Percentiles rank a stretch among this genome's conserved stretches.
Evolutionary conservation across 768 basidiomycete genomes (phyloP).

Genomic region (Leccinellum albellum): DNA sequence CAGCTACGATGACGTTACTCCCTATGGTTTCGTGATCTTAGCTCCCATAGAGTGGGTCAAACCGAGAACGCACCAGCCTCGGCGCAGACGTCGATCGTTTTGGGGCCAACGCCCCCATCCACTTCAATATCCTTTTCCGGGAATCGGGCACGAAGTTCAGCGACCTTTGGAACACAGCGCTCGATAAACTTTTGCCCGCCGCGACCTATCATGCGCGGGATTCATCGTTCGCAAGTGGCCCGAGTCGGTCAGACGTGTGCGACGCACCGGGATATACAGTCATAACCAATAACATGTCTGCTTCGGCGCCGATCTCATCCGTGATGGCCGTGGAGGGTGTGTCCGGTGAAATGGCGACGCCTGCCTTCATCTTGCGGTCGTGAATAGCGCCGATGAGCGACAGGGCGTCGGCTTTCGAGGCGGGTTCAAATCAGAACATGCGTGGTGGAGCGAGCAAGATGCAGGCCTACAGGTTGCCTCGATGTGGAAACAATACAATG

Average conservation of each 20-base stretch:
- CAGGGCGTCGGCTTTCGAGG: conserved; percentile 56
- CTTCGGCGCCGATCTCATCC: conserved; percentile 74
- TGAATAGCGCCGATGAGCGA: conserved; percentile 80
- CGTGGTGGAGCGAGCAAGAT: background rate
- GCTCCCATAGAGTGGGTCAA: background rate
- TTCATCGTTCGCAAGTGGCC: background rate
- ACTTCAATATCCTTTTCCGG: conserved; percentile 96
- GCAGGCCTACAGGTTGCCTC: conserved; percentile 77
- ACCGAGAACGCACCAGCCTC: conserved; percentile 61
- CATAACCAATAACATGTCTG: conserved; percentile 98
- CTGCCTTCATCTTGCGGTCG: conserved; percentile 84
- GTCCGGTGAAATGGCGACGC: conserved; percentile 94
- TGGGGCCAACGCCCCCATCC: conserved; percentile 94
- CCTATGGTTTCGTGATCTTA: conserved; percentile 43
- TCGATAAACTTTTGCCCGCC: conserved; percentile 97
- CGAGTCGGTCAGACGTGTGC: background rate
- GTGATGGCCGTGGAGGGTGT: conserved; percentile 88
- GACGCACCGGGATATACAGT: conserved; percentile 85
- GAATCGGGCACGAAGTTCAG: conserved; percentile 85
- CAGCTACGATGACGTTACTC: conserved; percentile 97
- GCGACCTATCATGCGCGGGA: conserved; percentile 46
- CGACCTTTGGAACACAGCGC: conserved; percentile 88
- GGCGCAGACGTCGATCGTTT: conserved; percentile 84
- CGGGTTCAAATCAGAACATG: conserved; percentile 13
- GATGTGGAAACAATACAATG: conserved; percentile 94